A percentile compares a stretch with the other conserved stretches of the same genome.
phyloP scores from a whole-genome alignment of 1,139 yeast species.

The Pichia sp. region DNA sequence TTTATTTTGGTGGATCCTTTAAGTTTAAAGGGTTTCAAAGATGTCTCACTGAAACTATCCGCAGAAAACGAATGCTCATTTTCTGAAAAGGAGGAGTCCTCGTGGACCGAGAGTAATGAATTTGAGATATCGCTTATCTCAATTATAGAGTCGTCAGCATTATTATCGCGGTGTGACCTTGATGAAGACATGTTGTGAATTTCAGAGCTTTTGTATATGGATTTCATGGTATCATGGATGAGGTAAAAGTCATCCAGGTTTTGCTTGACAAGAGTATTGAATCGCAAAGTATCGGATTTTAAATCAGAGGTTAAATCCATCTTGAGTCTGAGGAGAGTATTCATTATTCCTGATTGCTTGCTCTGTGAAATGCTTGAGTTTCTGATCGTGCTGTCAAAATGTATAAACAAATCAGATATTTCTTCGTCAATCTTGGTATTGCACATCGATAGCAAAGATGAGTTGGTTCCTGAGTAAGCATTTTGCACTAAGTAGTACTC shows the following conservation, averaged over 20 bases:
- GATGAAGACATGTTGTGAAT: not conserved
- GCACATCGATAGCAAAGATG: constrained; percentile 17
- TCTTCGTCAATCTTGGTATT: constrained; percentile 16
- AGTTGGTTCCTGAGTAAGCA: constrained; percentile 5
- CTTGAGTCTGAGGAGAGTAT: constrained; percentile 14
- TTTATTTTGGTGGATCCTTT: not conserved
- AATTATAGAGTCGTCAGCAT: constrained; percentile 8
- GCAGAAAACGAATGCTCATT: constrained; percentile 4
- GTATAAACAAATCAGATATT: constrained; percentile 12
- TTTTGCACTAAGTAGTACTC: constrained; percentile 22
- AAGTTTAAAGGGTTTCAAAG: constrained; percentile 9
- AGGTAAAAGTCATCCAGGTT: constrained; percentile 23
- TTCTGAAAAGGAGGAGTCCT: constrained; percentile 10
- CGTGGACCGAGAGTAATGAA: constrained; percentile 5
- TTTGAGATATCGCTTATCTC: constrained; percentile 11
- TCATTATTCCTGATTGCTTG: constrained; percentile 12
- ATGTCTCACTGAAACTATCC: not conserved
- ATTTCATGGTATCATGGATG: constrained; percentile 21
- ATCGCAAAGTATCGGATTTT: constrained; percentile 17
- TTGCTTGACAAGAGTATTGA: constrained; percentile 19
- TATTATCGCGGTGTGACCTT: no score
- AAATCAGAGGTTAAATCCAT: constrained; percentile 18
- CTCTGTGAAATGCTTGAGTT: constrained; percentile 7
- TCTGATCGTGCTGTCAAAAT: constrained; percentile 9
- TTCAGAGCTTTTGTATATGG: constrained; percentile 6